These are phyloP conservation scores for Colletotrichum sp. DNA, from an alignment of 2,329 filamentous ascomycete species.

Conservation along the genomic window DNA sequence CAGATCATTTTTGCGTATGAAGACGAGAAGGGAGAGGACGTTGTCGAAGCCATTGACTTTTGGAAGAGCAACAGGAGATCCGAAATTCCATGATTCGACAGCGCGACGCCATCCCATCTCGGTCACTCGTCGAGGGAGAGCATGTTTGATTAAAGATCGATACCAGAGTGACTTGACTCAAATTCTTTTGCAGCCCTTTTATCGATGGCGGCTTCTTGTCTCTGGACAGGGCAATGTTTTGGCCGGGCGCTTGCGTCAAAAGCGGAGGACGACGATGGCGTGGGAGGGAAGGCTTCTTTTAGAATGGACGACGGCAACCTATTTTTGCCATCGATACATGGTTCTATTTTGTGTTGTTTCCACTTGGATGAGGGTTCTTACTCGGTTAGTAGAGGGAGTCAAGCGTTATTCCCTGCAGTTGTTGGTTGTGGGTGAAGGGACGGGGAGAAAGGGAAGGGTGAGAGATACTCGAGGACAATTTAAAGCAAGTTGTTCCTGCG, in stretches of 20 bases:
- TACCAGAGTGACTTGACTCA: constrained; percentile 20
- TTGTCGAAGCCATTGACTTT: constrained; percentile 95
- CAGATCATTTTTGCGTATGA: constrained; percentile 98
- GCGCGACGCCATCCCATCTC: constrained; percentile 17
- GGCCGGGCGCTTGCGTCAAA: not conserved
- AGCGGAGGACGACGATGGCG: not conserved
- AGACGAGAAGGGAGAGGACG: constrained; percentile 91
- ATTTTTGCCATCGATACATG: not conserved
- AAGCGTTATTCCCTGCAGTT: not conserved
- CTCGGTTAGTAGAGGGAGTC: not conserved
- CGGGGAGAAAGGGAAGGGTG: not conserved
- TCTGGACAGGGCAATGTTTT: not conserved
- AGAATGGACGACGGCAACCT: not conserved
- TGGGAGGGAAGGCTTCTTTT: not conserved
- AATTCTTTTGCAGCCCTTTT: constrained; percentile 7
- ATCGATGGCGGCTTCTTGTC: not conserved
- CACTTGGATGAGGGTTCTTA: constrained; percentile 12
- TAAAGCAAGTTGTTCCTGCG: not conserved
- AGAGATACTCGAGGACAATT: not conserved
- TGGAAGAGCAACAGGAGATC: constrained; percentile 75
- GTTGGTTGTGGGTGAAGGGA: not conserved
- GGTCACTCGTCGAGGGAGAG: not conserved
- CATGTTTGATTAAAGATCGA: constrained; percentile 22
- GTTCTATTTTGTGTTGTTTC: constrained; percentile 12
- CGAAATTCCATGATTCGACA: constrained; percentile 34